phyloP scores from a whole-genome alignment of 495 filamentous ascomycete genomes.

The Aspergillus diversus region DNA sequence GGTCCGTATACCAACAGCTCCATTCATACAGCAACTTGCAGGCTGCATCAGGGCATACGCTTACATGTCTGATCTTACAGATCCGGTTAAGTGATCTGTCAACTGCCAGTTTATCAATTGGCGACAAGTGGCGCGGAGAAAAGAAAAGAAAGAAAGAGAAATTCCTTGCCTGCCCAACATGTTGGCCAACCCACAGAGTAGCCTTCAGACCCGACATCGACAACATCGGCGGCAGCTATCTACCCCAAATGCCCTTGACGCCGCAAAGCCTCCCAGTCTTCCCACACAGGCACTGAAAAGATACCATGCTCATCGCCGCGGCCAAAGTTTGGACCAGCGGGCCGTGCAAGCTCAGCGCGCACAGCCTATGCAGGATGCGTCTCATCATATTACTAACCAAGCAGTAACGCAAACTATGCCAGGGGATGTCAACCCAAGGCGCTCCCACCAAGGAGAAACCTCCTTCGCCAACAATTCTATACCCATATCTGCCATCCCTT shows the following conservation, averaged over 20 bases:
- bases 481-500: conserved; percentile 27
- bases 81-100: conserved; percentile 26
- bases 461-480: conserved; percentile 32
- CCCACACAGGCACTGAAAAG: conserved; percentile 57
- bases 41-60: conserved; percentile 15
- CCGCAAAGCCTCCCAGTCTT: conserved; percentile 64
- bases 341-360: conserved; percentile 52
- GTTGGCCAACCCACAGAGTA: conserved; percentile 73
- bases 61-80: conserved; percentile 21
- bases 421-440: conserved; percentile 70
- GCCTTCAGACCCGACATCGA: conserved; percentile 68
- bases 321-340: conserved; percentile 77
- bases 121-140: conserved; percentile 18
- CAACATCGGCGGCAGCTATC: conserved; percentile 88
- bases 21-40: conserved; percentile 16
- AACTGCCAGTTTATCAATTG: conserved; percentile 20
- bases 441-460: conserved; percentile 51
- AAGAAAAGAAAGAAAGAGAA: conserved; percentile 4
- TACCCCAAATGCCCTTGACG: conserved; percentile 75
- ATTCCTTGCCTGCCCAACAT: conserved; percentile 50
- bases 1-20: conserved; percentile 24
- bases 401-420: conserved; percentile 60
- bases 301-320: conserved; percentile 66
- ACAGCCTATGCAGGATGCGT: conserved; percentile 53
- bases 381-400: conserved; percentile 68